Base-by-base conservation (phyloP, 495 filamentous ascomycete species). In the Aspergillus asperescens region DNA sequence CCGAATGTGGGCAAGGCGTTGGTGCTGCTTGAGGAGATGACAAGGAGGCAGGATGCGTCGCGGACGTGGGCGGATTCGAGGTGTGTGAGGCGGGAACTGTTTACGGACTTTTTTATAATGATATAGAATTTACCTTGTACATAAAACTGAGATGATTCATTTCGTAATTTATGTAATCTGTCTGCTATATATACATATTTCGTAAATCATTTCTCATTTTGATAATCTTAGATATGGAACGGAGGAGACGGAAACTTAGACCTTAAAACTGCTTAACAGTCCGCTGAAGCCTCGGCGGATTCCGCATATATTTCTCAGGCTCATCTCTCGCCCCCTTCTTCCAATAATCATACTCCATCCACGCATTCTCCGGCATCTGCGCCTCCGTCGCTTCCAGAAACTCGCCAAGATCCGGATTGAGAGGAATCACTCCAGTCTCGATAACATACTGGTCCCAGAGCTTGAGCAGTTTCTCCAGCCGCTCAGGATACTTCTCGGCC, bases 321-420 rank as follows among this genome's bases (percentile, higher is more conserved):
- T 75, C 66, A 34, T 83, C 80, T 40, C 67, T 70, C 7, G 81
- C 81, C 5, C 81, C 81, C 22, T 77, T 71, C 52, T 83, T 81
- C 81, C 81, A 85, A 41, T 85, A 85, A 66, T 83, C 80, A 64
- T 80, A 85, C 71, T 84, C 80, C 71, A 85, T 85, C 81, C 81
- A 85, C 5, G 74, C 79, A 65, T 82, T 79, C 61, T 85, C 81
- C 1, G 74, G 74, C 81, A 85, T 85, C 72, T 85, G 81, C 38
- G 76, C 78, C 67, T 85, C 81, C 50, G 76, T 82, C 2, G 79
- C 80, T 44, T 77, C 78, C 18, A 84, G 19, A 40, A 76, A 76
- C 1, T 65, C 63, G 1, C 71, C 71, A 4, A 75, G 57, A 50
- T 73, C 69, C 9, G 70, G 71, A 27, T 66, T 65, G 25, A 76